Evolutionary conservation across 352 stramenopile genomes (phyloP).

Genomic region (Globisporangium carolinianum): DNA sequence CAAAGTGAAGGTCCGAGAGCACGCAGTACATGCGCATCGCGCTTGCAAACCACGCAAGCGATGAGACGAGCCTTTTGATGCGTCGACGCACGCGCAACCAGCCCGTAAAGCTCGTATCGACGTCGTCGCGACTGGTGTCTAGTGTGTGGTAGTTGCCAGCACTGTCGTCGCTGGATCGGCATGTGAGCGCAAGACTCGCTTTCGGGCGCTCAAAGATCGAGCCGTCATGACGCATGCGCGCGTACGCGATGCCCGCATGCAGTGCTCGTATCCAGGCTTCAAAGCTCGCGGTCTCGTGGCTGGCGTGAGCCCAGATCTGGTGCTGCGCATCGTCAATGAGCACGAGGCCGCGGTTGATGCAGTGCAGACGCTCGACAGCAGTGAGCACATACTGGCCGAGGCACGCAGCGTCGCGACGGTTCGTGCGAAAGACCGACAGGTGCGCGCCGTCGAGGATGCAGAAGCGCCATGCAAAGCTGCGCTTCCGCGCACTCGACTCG

Average conservation of each 20-base stretch:
- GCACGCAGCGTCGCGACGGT: constrained; percentile 4
- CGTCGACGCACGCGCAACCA: constrained; percentile 21
- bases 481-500: constrained; percentile 18
- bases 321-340: constrained; percentile 20
- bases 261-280: constrained; percentile 33
- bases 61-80: constrained; percentile 1
- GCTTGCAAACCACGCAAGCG: constrained; percentile 14
- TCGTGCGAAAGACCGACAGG: constrained; percentile 22
- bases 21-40: constrained; percentile 26
- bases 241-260: constrained; percentile 10
- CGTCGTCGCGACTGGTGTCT: constrained; percentile 2
- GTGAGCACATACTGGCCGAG: constrained; percentile 14
- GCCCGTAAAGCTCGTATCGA: constrained; percentile 16
- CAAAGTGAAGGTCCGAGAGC: constrained; percentile 20
- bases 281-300: constrained; percentile 23
- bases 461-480: constrained; percentile 30
- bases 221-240: constrained; percentile 8
- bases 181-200: not conserved
- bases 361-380: constrained; percentile 31
- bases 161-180: not conserved
- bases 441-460: constrained; percentile 32
- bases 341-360: constrained; percentile 33
- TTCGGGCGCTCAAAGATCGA: constrained; percentile 18
- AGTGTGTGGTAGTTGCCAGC: not conserved
- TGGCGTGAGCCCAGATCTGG: constrained; percentile 29